These are phyloP conservation scores for Ustilago curta DNA, from an alignment of 1,284 basidiomycete species.

Conservation along the genomic window DNA sequence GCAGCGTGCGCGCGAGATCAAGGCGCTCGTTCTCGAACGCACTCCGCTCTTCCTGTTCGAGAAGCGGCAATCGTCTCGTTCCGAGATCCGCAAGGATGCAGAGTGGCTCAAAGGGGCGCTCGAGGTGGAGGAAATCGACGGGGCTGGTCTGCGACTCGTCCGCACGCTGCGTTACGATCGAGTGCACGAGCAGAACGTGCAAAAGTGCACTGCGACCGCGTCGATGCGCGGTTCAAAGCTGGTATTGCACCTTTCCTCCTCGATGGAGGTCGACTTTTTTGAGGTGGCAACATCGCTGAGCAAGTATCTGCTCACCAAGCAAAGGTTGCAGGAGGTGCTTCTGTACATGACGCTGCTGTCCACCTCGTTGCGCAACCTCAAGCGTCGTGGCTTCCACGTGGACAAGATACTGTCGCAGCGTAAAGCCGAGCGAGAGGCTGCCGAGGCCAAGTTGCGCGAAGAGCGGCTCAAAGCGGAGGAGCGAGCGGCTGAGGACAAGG, in stretches of 20 bases:
- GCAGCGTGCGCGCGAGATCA: slow-evolving; percentile 55
- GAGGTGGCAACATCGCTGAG: slow-evolving; percentile 72
- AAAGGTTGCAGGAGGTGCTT: slow-evolving; percentile 71
- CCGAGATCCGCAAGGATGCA: slow-evolving; percentile 76
- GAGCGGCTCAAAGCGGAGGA: slow-evolving; percentile 58
- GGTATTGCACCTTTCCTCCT: slow-evolving; percentile 80
- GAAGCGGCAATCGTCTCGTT: slow-evolving; percentile 76
- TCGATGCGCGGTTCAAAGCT: slow-evolving; percentile 73
- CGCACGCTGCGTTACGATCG: slow-evolving; percentile 57
- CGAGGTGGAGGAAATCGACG: slow-evolving; percentile 70
- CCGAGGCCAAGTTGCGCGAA: slow-evolving; percentile 70
- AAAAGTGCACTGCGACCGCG: slow-evolving; percentile 63
- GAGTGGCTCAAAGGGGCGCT: slow-evolving; percentile 81
- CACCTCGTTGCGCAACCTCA: slow-evolving; percentile 85
- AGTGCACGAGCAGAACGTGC: slow-evolving; percentile 55
- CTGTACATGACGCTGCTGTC: slow-evolving; percentile 93
- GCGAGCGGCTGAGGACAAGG: slow-evolving; percentile 56
- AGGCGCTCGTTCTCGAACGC: slow-evolving; percentile 79
- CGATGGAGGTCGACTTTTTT: slow-evolving; percentile 86
- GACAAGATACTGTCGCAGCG: slow-evolving; percentile 91
- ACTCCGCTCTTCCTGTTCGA: slow-evolving; percentile 92
- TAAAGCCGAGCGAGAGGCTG: slow-evolving; percentile 78
- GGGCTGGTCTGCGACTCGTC: slow-evolving; percentile 59
- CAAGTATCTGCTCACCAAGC: slow-evolving; percentile 63
- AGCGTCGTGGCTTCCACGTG: slow-evolving; percentile 81